These are phyloP conservation scores for Macrocybe gigantea DNA, from an alignment of 768 basidiomycete species.

Conservation along the genomic window DNA sequence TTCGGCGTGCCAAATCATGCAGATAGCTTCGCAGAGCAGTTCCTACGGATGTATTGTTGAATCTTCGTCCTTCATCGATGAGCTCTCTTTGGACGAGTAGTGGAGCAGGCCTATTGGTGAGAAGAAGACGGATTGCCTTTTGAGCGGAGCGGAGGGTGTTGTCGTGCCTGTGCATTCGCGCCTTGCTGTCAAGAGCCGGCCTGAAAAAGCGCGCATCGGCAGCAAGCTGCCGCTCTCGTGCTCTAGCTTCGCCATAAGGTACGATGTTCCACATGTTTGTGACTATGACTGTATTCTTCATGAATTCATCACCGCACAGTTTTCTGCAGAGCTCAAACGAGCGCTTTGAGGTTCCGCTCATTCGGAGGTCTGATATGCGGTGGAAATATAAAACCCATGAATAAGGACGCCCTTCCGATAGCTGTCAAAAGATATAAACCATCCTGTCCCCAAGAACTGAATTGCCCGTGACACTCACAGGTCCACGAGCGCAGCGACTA, in stretches of 20 bases:
- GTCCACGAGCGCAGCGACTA: not conserved
- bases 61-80: not conserved
- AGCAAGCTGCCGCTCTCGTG: not conserved
- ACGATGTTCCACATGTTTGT: not conserved
- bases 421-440: not conserved
- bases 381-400: not conserved
- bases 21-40: too few species aligned
- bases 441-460: too few species aligned
- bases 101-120: not conserved
- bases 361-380: not conserved
- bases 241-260: not conserved
- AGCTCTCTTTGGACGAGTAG: not conserved
- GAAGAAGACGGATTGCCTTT: not conserved
- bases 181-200: not conserved
- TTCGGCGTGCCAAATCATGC: too few species aligned
- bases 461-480: not conserved
- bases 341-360: not conserved
- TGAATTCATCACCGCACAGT: not conserved
- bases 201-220: not conserved
- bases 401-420: not conserved
- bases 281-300: not conserved
- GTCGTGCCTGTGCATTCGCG: not conserved
- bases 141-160: not conserved
- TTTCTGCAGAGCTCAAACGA: not conserved
- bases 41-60: too few species aligned